Percentiles rank a stretch among this genome's conserved stretches.
These are phyloP conservation scores for Cajanus cajan DNA, from an alignment of 306 rosid genomes.

Conservation along the genomic window DNA sequence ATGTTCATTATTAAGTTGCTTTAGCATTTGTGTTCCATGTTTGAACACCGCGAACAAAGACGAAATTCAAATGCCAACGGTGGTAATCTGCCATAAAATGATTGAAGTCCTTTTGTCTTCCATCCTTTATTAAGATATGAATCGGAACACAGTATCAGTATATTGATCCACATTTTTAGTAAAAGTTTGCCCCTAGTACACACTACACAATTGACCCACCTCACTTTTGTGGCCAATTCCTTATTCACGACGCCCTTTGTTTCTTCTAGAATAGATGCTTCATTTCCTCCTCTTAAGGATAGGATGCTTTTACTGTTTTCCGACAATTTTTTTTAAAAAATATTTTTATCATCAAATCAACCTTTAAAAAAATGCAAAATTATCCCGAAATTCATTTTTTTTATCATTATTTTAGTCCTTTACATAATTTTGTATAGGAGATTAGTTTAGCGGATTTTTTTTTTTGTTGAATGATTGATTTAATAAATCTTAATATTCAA, in stretches of 20 bases:
- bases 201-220: constrained; percentile 6
- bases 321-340: not conserved
- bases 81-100: constrained; percentile 2
- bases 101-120: not conserved
- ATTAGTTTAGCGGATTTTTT: not conserved
- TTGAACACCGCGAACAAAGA: not conserved
- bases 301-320: not conserved
- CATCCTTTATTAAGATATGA: not conserved
- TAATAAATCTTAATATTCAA: not conserved
- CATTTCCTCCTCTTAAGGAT: not conserved
- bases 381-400: not conserved
- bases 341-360: not conserved
- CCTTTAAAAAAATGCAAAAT: not conserved
- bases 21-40: not conserved
- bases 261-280: not conserved
- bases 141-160: too few species aligned
- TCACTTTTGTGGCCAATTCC: not conserved
- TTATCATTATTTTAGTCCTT: not conserved
- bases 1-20: not conserved
- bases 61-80: constrained; percentile 2
- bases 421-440: not conserved
- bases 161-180: not conserved
- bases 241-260: not conserved
- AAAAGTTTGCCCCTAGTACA: not conserved
- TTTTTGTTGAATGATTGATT: too few species aligned